phyloP scores from a whole-genome alignment of 2,329 filamentous ascomycete species.

The Trichophyton rubrum region DNA sequence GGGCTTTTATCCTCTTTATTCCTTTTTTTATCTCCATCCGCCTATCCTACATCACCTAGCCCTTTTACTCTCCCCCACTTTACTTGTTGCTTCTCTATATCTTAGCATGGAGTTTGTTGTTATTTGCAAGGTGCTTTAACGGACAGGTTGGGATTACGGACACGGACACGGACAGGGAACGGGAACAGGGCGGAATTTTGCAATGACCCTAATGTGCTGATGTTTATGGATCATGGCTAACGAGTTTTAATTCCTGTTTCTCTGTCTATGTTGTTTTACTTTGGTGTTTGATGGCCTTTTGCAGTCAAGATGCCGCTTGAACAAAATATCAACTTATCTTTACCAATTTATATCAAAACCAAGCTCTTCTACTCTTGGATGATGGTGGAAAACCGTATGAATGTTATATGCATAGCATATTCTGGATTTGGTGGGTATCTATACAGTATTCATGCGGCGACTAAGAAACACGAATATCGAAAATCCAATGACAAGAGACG shows the following conservation, averaged over 20 bases:
- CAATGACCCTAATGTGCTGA: conserved; percentile 5
- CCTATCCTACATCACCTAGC: background rate
- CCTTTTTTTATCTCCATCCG: background rate
- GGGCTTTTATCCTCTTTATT: conserved; percentile 11
- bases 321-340: background rate
- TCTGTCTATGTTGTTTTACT: conserved; percentile 2
- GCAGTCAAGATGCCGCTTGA: background rate
- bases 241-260: conserved; percentile 3
- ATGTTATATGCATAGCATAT: background rate
- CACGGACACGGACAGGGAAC: conserved; percentile 2
- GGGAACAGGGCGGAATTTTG: background rate
- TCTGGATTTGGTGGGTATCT: background rate
- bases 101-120: conserved; percentile 1
- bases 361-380: background rate
- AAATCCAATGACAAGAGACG: background rate
- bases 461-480: background rate
- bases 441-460: background rate
- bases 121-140: conserved; percentile 4
- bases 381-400: background rate
- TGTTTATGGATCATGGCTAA: conserved; percentile 4
- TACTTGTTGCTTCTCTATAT: background rate
- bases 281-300: background rate
- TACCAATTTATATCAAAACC: background rate
- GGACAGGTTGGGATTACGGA: background rate
- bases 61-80: conserved; percentile 13